Evolutionary conservation across 176 grass and related monocot genomes (phyloP).

Genomic region (Triticum urartu): DNA sequence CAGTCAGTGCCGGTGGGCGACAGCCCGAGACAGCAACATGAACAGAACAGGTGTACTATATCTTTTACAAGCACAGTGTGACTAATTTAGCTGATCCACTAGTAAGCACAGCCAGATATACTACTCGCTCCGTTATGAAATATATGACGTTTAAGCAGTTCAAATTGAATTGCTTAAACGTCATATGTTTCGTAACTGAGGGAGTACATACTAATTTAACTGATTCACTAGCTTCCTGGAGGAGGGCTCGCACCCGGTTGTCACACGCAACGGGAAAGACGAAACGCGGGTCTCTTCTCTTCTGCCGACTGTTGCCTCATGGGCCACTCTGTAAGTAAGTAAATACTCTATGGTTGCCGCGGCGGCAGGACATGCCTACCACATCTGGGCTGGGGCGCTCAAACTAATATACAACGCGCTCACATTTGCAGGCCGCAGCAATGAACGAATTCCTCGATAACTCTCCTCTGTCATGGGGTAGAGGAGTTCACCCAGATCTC

Average conservation of each 20-base stretch:
- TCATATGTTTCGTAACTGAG: too few relatives aligned
- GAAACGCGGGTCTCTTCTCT: constrained; percentile 15
- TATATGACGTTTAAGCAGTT: too few relatives aligned
- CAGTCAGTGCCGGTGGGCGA: background rate
- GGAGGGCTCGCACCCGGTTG: constrained; percentile 34
- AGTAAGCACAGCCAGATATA: too few relatives aligned
- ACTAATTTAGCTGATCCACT: background rate
- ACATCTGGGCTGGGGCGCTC: constrained; percentile 40
- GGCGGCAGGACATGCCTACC: constrained; percentile 36
- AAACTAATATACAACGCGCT: constrained; percentile 56
- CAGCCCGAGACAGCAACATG: background rate
- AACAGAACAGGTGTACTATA: background rate
- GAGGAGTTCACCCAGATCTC: constrained; percentile 90
- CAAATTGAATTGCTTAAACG: too few relatives aligned
- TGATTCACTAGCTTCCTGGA: constrained; percentile 46
- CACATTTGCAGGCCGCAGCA: constrained; percentile 48
- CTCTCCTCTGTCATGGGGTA: constrained; percentile 47
- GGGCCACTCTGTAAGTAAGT: constrained; percentile 49
- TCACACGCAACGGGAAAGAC: constrained; percentile 9
- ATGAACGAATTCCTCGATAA: background rate
- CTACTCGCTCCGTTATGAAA: too few relatives aligned
- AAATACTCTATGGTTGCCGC: constrained; percentile 30
- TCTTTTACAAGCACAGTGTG: background rate
- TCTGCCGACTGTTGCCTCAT: constrained; percentile 32
- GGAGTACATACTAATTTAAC: background rate